Percentiles rank a stretch among this genome's conserved stretches.
Conservation (phyloP, 768 basidiomycete genomes). For the Arthromyces matolae region DNA sequence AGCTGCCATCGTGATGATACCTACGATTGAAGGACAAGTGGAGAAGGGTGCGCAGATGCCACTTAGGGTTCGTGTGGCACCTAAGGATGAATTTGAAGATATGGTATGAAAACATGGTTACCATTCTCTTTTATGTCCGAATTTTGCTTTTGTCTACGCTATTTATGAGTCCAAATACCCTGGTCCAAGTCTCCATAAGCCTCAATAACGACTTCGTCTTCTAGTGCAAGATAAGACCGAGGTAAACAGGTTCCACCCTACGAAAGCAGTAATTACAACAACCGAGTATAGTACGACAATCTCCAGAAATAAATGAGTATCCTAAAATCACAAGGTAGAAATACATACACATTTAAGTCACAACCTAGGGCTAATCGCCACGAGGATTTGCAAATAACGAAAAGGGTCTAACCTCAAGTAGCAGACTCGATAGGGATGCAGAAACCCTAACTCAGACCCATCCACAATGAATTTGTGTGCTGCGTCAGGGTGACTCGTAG, state of each 20-base stretch:
- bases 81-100: conserved; percentile 22
- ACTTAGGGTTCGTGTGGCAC: conserved; percentile 32
- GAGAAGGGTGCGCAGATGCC: conserved; percentile 42
- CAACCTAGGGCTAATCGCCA: background rate
- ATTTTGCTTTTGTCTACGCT: too few species aligned
- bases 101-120: background rate
- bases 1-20: conserved; percentile 38
- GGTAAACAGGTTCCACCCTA: background rate
- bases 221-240: conserved; percentile 2
- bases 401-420: background rate
- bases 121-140: too few species aligned
- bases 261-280: background rate
- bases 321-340: conserved; percentile 17
- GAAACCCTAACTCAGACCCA: conserved; percentile 6
- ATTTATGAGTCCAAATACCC: too few species aligned
- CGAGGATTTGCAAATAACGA: background rate
- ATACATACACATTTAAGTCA: conserved; percentile 10
- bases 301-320: conserved; percentile 10
- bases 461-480: background rate
- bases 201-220: too few species aligned
- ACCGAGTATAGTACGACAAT: background rate
- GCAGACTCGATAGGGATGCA: background rate
- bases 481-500: too few species aligned
- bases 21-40: conserved; percentile 38
- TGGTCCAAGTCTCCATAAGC: too few species aligned